Conservation (phyloP, 2,329 filamentous ascomycete genomes). For the Mollisiaceae sp. region DNA sequence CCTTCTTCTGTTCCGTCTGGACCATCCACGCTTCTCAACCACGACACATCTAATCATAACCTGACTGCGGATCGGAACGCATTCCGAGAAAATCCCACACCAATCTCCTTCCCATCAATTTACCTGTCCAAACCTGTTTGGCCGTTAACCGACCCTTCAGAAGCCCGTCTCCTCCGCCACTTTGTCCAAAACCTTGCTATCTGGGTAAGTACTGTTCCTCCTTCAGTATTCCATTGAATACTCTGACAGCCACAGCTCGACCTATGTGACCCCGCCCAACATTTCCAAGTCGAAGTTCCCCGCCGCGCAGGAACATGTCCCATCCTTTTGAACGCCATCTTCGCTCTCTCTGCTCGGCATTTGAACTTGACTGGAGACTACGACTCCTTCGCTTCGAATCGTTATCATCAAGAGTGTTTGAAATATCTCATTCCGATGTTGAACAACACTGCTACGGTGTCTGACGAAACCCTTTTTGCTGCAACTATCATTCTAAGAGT, state of each 20-base stretch:
- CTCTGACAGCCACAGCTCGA: constrained; percentile 24
- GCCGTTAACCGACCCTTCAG: constrained; percentile 31
- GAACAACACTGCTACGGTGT: constrained; percentile 46
- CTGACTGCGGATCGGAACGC: background rate
- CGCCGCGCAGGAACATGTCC: constrained; percentile 55
- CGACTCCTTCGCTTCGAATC: constrained; percentile 53
- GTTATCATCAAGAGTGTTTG: constrained; percentile 60
- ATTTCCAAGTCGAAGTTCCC: constrained; percentile 61
- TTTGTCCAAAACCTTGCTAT: constrained; percentile 35
- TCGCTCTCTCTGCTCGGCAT: constrained; percentile 60
- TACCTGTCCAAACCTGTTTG: constrained; percentile 29
- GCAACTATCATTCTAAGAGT: constrained; percentile 62
- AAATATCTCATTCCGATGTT: constrained; percentile 55
- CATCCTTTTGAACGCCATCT: constrained; percentile 60
- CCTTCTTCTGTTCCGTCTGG: constrained; percentile 14
- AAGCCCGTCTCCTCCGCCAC: constrained; percentile 32
- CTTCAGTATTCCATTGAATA: too few species aligned
- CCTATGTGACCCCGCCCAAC: constrained; percentile 42
- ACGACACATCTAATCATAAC: background rate
- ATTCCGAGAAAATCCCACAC: background rate
- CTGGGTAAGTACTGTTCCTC: constrained; percentile 20
- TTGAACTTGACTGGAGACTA: constrained; percentile 54
- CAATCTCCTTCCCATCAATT: constrained; percentile 15
- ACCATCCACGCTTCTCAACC: background rate
- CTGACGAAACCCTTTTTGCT: constrained; percentile 58